Base-by-base conservation (phyloP, 139 green algal species). In the Chlorella ohadii region DNA sequence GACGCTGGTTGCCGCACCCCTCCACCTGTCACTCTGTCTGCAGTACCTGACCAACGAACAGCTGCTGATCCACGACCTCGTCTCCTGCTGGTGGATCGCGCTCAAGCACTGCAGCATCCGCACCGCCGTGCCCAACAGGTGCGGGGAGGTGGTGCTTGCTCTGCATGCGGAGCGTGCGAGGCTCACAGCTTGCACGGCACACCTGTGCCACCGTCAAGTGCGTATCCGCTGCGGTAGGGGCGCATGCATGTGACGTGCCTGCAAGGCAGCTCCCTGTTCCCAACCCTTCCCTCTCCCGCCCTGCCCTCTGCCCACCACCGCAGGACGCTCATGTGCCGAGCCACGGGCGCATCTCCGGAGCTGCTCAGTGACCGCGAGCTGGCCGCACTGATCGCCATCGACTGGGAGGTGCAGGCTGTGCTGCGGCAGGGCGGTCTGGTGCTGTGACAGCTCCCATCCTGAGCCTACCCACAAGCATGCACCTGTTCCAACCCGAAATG, bases 71-170 rank as follows among this genome's bases (percentile, higher is more conserved):
- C 87, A 90, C 77, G 87, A 90, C 57, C 68, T 90, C 3, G 59
- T 82, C 23, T 80, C 87, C 67, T 90, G 85, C 78, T 90, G 65
- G 47, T 90, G 86, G 86, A 78, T 87, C n/a, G 86, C 82, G 0
- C 65, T 90, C 68, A 90, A 90, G 81, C 74, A 87, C 65, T 85
- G 75, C 55, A 86, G 75, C 34, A 31, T 90, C 20, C 74, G 86
- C 33, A 90, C 86, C 12, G 81, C 82, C 0, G 86, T 90, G 19
- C 86, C 86, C n/a, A 90, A 90, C 76, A 72, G 81, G 81, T 86
- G 70, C 34, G 80, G 27, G 27, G 0, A n/a, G n/a, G 44, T 51
- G 44, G 9, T 9, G 44, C 12, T 59, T 22, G 22, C 51, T 22
- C 3, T 59, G 11, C 2, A 22, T 59, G n/a, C n/a, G n/a, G n/a